Evolutionary conservation across 2,329 filamentous ascomycete genomes (phyloP), one percentile per base, ranked within the genome.

Genomic region (Diplodia seriata): DNA sequence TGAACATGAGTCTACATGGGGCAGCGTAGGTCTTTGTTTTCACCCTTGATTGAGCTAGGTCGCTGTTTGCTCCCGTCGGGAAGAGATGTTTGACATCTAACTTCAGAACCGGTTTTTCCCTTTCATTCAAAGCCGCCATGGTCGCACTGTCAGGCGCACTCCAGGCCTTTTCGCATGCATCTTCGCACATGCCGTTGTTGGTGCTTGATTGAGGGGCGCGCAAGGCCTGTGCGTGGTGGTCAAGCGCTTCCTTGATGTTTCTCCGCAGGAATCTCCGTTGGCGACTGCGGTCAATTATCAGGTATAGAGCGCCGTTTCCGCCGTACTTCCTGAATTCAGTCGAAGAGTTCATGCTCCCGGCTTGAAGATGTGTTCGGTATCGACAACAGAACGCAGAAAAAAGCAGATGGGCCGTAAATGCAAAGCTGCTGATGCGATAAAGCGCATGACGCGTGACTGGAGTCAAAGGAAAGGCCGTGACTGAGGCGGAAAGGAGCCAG

Each of bases 251-350:
- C 7, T 64, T 70, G 3, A 76, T 61, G 20, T 76, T 78, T 43
- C 76, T 70, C 51, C 71, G 67, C 9, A 78, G 69, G 49, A 78
- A 75, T 11, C 71, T 65, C 12, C 71, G 73, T 9, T 71, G 70
- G 38, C 73, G 70, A 20, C 68, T 72, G n/a, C 40, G 61, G 15
- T 69, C 64, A n/a, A 77, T 33, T 53, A 71, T 74, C 8, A 73
- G 68, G 69, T 76, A 76, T 31, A 75, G 61, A 54, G 74, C 53
- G 12, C 74, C 69, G 47, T 76, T 76, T 47, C 74, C 74, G 8
- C 67, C 66, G 56, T 72, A 73, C 31, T 63, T 69, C 15, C 53
- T 49, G 20, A 67, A 59, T 29, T 68, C 70, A 29, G 57, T 65
- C 69, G 69, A 61, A 66, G 62, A 69, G 54, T 72, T 70, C 75